phyloP scores from a whole-genome alignment of 2,329 filamentous ascomycete genomes.

The Trichoderma sp. region DNA sequence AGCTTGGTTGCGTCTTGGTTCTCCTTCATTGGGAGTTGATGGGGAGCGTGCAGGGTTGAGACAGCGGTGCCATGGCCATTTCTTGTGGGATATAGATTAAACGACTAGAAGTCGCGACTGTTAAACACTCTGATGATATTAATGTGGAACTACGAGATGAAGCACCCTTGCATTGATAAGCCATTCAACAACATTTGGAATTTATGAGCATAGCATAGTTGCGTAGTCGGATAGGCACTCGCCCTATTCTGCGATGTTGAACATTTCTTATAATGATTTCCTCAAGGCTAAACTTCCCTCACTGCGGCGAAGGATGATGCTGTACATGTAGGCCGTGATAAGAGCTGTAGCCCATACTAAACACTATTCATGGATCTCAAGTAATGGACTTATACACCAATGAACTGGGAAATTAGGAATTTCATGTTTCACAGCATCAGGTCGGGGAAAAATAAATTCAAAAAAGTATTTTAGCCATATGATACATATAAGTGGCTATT shows the following conservation, averaged over 20 bases:
- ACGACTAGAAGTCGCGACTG: neutral
- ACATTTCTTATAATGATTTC: neutral
- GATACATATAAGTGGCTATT: neutral
- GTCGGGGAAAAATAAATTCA: neutral
- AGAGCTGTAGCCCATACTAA: neutral
- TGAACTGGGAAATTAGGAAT: neutral
- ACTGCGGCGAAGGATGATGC: neutral
- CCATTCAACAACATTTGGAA: neutral
- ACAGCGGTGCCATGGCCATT: neutral
- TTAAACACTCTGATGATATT: neutral
- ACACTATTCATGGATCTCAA: neutral
- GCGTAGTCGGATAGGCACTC: neutral
- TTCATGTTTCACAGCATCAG: neutral
- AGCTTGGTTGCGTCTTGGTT: conserved; percentile 26
- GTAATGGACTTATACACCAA: neutral
- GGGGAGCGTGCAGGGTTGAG: conserved; percentile 9
- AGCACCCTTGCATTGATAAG: neutral
- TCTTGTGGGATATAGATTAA: neutral
- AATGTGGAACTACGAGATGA: neutral
- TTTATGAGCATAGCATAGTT: neutral
- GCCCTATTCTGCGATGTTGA: neutral
- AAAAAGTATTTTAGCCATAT: neutral
- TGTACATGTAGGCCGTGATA: neutral
- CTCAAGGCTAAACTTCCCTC: neutral
- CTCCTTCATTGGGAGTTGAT: conserved; percentile 5